Base-by-base conservation (phyloP, 371 early-diverging fungal genomes). In the Apophysomyces trapeziformis region DNA sequence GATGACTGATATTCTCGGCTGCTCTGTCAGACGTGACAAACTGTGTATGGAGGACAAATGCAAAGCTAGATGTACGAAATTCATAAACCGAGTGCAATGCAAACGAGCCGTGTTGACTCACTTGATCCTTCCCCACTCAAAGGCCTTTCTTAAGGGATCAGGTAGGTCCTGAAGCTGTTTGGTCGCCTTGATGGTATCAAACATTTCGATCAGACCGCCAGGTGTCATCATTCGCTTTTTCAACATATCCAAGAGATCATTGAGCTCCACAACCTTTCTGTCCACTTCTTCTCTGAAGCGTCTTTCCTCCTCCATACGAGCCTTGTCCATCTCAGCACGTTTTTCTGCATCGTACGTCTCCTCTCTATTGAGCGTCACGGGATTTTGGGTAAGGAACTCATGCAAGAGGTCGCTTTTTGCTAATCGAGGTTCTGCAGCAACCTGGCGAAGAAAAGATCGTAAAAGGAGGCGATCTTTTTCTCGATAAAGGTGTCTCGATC, bases 71-170 rank as follows among this genome's bases (percentile, higher is more conserved):
- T 16, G 36, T 41, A 50, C 9, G 13, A 12, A 38, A n/a, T 18
- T 11, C 46, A 58, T 14, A 57, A 18, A 38, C 18, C 8, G 16
- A 13, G 5, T 21, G 8, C n/a, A 26, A 50, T 18, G 5, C 12
- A 12, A n/a, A 13, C 36, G 5, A 21, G 16, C 21, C 16, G 21
- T 38, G 8, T 26, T 26, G 1, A 65, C 68, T 65, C 67, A 79
- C 77, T 75, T 77, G 69, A 87, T 85, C 57, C 83, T 74, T 21
- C 84, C 87, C 86, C 84, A 87, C 58, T 88, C 87, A 64, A 87
- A 77, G 6, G 81, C 76, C 11, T 75, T 79, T 61, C 75, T 77
- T 54, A 84, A 75, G 18, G 82, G 45, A 4, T 59, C 68, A 0
- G 89, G 89, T 13, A 88, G 58, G n/a, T 85, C 73, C 14, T 78